phyloP scores from a whole-genome alignment of 176 grass and related monocot species.

The Pontederia paniculata region DNA sequence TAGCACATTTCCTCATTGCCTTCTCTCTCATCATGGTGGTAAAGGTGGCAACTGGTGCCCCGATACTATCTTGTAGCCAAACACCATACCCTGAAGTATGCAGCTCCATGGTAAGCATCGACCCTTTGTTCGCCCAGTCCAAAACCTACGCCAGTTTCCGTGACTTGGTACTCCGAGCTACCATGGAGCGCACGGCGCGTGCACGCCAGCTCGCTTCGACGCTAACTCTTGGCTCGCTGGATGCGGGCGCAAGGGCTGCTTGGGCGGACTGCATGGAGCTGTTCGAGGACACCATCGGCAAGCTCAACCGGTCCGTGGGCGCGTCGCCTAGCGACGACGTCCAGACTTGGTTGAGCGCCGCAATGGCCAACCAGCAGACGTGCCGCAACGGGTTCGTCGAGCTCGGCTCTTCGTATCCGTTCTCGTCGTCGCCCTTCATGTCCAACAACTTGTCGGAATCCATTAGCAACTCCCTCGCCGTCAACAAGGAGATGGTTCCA shows the following conservation, averaged over 20 bases:
- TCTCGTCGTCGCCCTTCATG: not conserved
- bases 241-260: not conserved
- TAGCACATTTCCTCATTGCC: not conserved
- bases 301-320: constrained; percentile 5
- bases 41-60: not conserved
- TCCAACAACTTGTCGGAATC: constrained; percentile 3
- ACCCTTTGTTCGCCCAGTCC: constrained; percentile 1
- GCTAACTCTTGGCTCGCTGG: not conserved
- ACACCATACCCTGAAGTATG: constrained; percentile 16
- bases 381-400: constrained; percentile 5
- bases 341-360: constrained; percentile 20
- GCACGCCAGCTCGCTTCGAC: not conserved
- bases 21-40: not conserved
- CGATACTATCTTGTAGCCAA: constrained; percentile 13
- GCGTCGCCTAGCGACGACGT: constrained; percentile 1
- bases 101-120: not conserved
- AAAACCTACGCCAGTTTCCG: constrained; percentile 4
- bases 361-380: constrained; percentile 21
- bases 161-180: constrained; percentile 7
- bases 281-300: constrained; percentile 4
- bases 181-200: not conserved
- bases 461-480: constrained; percentile 14
- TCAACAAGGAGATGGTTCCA: not conserved
- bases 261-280: constrained; percentile 16
- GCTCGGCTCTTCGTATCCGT: not conserved